These are phyloP conservation scores for Rhododendron vialii DNA, from an alignment of 148 eudicot species.

Conservation along the genomic window DNA sequence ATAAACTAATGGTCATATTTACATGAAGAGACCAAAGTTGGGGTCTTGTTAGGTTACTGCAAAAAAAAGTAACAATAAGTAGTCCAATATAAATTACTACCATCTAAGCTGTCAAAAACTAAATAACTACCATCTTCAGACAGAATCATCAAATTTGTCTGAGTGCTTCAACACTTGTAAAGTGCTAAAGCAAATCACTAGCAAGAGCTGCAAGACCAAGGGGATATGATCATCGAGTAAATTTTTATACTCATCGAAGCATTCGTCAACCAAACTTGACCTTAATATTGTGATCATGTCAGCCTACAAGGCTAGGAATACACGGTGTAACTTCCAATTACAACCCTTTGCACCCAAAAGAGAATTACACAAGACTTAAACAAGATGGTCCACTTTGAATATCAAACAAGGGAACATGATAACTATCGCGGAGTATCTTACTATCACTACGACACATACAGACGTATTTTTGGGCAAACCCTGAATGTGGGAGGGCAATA, in stretches of 20 bases:
- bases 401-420: background rate
- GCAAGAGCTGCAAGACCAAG: background rate
- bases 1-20: background rate
- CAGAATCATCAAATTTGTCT: background rate
- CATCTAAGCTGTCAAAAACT: no score
- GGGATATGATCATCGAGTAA: background rate
- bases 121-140: background rate
- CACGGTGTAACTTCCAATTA: background rate
- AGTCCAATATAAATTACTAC: background rate
- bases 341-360: background rate
- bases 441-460: background rate
- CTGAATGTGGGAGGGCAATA: background rate
- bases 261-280: background rate
- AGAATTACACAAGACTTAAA: background rate
- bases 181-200: background rate
- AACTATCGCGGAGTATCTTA: background rate
- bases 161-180: background rate
- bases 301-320: background rate
- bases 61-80: background rate
- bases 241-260: background rate
- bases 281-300: background rate
- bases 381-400: background rate
- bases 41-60: background rate
- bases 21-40: background rate
- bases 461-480: background rate